Percentiles rank a stretch among this genome's conserved stretches.
Conservation (phyloP, 768 basidiomycete genomes). For the Xerocomus brunneocitrinus region DNA sequence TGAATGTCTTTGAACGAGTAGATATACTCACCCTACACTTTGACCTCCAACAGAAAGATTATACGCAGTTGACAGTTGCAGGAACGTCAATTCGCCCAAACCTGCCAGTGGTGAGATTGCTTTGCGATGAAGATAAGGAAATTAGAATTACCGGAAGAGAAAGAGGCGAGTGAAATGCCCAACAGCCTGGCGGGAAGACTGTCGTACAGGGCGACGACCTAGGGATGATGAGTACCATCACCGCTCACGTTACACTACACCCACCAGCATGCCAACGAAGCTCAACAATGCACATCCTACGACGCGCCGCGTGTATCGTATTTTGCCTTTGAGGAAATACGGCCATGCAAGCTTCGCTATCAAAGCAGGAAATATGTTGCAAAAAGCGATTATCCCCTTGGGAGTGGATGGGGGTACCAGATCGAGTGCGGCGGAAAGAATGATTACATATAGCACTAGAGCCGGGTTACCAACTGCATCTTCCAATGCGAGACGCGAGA, state of each 20-base stretch:
- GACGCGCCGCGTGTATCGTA: conserved; percentile 75
- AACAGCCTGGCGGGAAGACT: conserved; percentile 63
- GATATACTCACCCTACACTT: conserved; percentile 64
- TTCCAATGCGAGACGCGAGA: too few relatives aligned
- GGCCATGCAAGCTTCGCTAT: conserved; percentile 91
- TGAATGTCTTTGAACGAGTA: not conserved
- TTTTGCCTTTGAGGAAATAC: conserved; percentile 79
- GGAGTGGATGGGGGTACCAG: conserved; percentile 89
- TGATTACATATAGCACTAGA: conserved; percentile 90
- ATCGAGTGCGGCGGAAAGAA: conserved; percentile 93
- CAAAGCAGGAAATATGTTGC: conserved; percentile 88
- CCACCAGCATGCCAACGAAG: conserved; percentile 82
- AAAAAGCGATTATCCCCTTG: conserved; percentile 92
- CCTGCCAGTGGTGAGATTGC: conserved; percentile 41
- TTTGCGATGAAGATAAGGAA: not conserved
- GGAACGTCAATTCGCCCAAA: conserved; percentile 89
- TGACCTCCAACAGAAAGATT: conserved; percentile 70
- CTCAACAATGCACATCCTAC: conserved; percentile 71
- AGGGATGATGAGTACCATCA: not conserved
- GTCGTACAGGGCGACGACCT: conserved; percentile 78
- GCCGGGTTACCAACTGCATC: not conserved
- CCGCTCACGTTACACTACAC: conserved; percentile 23
- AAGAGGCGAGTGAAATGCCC: conserved; percentile 79
- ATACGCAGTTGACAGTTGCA: conserved; percentile 86
- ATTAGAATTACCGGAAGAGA: conserved; percentile 66